phyloP scores from a whole-genome alignment of 2,329 filamentous ascomycete genomes.

The Rutstroemia sp. region DNA sequence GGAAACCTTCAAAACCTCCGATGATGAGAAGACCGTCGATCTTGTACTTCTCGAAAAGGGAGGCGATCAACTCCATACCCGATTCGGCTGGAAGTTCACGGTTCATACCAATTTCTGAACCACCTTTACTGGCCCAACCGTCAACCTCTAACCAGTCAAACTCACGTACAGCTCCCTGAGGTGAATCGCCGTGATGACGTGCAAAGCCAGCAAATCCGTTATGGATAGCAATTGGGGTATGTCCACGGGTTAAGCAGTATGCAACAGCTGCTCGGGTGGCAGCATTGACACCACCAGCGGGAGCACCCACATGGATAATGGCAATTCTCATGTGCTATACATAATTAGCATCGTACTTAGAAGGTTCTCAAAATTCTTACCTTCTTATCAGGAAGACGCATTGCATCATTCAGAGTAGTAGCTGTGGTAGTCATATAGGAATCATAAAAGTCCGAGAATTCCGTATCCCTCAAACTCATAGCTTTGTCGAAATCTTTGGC shows the following conservation, averaged over 20 bases:
- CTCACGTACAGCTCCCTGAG: constrained; percentile 72
- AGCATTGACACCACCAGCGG: constrained; percentile 96
- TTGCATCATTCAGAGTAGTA: constrained; percentile 60
- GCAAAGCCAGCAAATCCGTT: constrained; percentile 95
- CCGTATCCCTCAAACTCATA: constrained; percentile 82
- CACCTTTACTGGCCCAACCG: constrained; percentile 90
- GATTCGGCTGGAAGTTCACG: constrained; percentile 80
- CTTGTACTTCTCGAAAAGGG: constrained; percentile 75
- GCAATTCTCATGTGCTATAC: constrained; percentile 78
- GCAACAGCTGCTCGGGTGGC: constrained; percentile 88
- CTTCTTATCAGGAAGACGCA: constrained; percentile 63
- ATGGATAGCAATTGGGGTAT: constrained; percentile 86
- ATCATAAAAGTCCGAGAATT: constrained; percentile 87
- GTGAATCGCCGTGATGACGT: constrained; percentile 79
- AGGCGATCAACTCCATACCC: constrained; percentile 75
- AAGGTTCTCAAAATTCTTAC: constrained; percentile 37
- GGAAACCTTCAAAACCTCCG: constrained; percentile 95
- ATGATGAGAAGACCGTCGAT: constrained; percentile 90
- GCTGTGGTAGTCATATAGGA: constrained; percentile 89
- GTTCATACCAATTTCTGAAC: constrained; percentile 97
- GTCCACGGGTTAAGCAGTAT: constrained; percentile 87
- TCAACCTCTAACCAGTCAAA: constrained; percentile 94
- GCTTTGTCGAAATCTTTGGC: constrained; percentile 80
- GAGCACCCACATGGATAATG: constrained; percentile 94
- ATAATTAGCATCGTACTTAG: constrained; percentile 25